phyloP scores from a whole-genome alignment of 371 early-diverging fungal genomes.

The Mucor irregularis region DNA sequence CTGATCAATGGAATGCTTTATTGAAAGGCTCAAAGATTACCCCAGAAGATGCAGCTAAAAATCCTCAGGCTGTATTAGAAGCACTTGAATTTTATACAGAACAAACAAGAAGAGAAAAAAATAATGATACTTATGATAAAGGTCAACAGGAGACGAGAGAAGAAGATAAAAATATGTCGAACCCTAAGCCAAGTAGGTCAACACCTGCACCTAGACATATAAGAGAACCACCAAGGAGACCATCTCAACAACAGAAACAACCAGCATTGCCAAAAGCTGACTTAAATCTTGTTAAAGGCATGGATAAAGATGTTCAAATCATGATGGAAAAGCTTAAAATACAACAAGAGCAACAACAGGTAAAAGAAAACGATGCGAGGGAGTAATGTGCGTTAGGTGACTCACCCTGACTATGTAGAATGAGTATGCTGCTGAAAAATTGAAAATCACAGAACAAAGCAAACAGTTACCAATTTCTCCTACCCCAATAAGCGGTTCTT shows the following conservation, averaged over 20 bases:
- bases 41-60: conserved; percentile 93
- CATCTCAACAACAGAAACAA: not conserved
- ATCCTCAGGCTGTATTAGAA: conserved; percentile 97
- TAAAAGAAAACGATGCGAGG: too few species aligned
- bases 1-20: conserved; percentile 91
- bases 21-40: conserved; percentile 91
- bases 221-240: conserved; percentile 19
- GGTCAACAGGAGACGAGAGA: not conserved
- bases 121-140: conserved; percentile 30
- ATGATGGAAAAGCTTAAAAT: conserved; percentile 21
- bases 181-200: conserved; percentile 25
- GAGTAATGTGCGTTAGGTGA: too few species aligned
- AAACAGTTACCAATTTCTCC: conserved; percentile 8
- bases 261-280: conserved; percentile 7
- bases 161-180: conserved; percentile 11
- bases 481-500: conserved; percentile 8
- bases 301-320: conserved; percentile 16
- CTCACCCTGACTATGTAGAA: too few species aligned
- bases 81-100: conserved; percentile 96
- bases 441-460: too few species aligned
- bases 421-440: too few species aligned
- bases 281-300: conserved; percentile 2
- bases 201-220: conserved; percentile 30
- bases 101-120: conserved; percentile 56
- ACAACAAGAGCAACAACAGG: not conserved